Base-by-base conservation (phyloP, 768 basidiomycete species). In the Tricholoma terreum region DNA sequence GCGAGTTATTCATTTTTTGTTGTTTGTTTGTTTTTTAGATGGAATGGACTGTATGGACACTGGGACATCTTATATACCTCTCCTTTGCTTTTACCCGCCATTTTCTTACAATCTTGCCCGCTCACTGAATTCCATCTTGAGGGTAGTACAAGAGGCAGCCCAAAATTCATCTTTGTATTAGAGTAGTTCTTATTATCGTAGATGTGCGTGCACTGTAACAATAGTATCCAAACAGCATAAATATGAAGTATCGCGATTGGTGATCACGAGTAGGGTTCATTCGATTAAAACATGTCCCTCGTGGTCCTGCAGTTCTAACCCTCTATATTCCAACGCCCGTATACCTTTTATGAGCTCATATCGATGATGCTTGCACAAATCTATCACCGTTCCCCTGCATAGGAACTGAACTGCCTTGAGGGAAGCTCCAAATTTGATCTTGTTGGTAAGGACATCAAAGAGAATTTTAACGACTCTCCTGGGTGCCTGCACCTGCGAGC, bases 291-390 rank as follows among this genome's bases (percentile, higher is more conserved):
- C n/a, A n/a, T n/a, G 19, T 27, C 61, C 57, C 46, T 62, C 56
- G 24, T 61, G 59, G 51, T 65, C 59, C n/a, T 51, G 55, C 10
- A 65, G 27, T 22, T 59, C 50, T 19, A 65, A 14, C 12, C 57
- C 59, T 36, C 46, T 58, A 30, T 24, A 15, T 33, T 19, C 43
- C 8, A 65, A 53, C 43, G 57, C 50, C 6, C 33, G 22, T 11
- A 59, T 15, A 49, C 55, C 56, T 9, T 1, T 10, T 6, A 49
- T 46, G 30, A 63, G 40, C 7, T 43, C 36, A 6, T 3, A 8
- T 50, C 27, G 50, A 59, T 64, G 63, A 46, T 57, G 57, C 22
- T 52, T 45, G 30, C 51, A 11, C 6, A 66, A 22, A 22, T 61
- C 58, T 21, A 9, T 40, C 6, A 61, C 63, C 27, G 57, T 62